These are phyloP conservation scores for Hypomyces perniciosus DNA, from an alignment of 2,329 filamentous ascomycete genomes.

Conservation along the genomic window DNA sequence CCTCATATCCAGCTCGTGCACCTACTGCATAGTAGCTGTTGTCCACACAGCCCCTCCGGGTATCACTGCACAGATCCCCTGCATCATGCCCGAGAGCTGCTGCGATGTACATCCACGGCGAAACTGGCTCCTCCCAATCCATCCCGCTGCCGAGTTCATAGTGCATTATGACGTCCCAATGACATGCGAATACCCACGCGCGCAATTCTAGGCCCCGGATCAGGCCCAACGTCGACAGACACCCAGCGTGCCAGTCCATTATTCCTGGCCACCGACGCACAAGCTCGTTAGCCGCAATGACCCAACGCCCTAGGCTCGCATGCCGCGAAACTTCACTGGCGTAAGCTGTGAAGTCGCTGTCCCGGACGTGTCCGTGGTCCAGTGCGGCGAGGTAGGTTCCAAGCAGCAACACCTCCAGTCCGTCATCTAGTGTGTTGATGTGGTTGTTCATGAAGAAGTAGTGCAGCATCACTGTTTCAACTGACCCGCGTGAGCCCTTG, in stretches of 20 bases:
- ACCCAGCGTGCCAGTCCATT: slow-evolving; percentile 6
- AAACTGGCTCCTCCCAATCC: slow-evolving; percentile 1
- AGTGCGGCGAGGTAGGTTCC: not conserved
- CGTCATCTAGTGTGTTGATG: slow-evolving; percentile 1
- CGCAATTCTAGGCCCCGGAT: slow-evolving; percentile 4
- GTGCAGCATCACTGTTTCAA: slow-evolving; percentile 5
- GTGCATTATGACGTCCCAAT: slow-evolving; percentile 8
- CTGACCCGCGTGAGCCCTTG: slow-evolving; percentile 2
- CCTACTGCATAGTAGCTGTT: slow-evolving; percentile 7
- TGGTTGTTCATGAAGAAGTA: slow-evolving; percentile 11
- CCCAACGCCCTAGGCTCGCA: not conserved
- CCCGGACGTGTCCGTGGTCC: slow-evolving; percentile 6
- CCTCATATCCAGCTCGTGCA: slow-evolving; percentile 5
- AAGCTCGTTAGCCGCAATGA: not conserved
- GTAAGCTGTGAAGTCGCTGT: slow-evolving; percentile 2
- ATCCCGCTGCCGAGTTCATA: slow-evolving; percentile 2
- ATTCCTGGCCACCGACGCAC: not conserved
- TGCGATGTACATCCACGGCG: slow-evolving; percentile 4
- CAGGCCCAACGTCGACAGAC: slow-evolving; percentile 3
- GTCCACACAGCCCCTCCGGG: slow-evolving; percentile 2
- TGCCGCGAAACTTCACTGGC: slow-evolving; percentile 1
- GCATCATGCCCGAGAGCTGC: slow-evolving; percentile 3
- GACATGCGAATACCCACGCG: not conserved
- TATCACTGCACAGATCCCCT: slow-evolving; percentile 2
- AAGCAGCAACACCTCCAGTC: not conserved